Base-by-base conservation (phyloP, 768 basidiomycete species). In the Porphyrellus cyaneotinctus region DNA sequence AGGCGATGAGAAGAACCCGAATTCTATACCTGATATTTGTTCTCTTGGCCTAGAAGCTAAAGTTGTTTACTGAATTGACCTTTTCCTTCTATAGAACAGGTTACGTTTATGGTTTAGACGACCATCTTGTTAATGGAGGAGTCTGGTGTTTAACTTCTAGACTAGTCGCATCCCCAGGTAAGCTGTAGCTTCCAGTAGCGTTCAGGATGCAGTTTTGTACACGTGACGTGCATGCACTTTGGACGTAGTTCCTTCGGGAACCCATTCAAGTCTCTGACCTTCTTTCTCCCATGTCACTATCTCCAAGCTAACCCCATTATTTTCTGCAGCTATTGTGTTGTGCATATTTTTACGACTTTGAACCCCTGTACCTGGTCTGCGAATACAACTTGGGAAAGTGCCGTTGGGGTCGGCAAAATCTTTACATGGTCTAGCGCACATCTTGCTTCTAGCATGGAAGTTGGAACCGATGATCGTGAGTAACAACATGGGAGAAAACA, bases 221-320 rank as follows among this genome's bases (percentile, higher is more conserved):
- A 47, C 70, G 73, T 74, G 82, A 85, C 75, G 83, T 81, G 82
- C 12, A 70, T 69, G 76, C 78, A 79, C 79, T 31, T 58, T 83
- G 83, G 74, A 77, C 74, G 73, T 65, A 62, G 69, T 78, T 82
- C 82, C 82, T 82, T 81, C 71, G 75, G 83, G 79, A 28, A 84
- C 77, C 82, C 83, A 86, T 87, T 87, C 85, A 86, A 87, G 84
- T 86, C 84, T 80, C 85, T 85, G 84, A 86, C 33, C 47, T 54
- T 43, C 37, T 43, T 24, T 41, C 48, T 30, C 37, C n/a, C 45
- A 36, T 43, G 14, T n/a, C 11, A 5, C 37, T 4, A 17, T 31
- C 45, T 44, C 48, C 26, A n/a, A 48, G 45, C 66, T 67, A 51
- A 66, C 53, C 37, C 13, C 23, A 22, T 53, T 56, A 28, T 45